Evolutionary conservation across 2,329 filamentous ascomycete species (phyloP).

Genomic region (Aspergillus chevalieri): DNA sequence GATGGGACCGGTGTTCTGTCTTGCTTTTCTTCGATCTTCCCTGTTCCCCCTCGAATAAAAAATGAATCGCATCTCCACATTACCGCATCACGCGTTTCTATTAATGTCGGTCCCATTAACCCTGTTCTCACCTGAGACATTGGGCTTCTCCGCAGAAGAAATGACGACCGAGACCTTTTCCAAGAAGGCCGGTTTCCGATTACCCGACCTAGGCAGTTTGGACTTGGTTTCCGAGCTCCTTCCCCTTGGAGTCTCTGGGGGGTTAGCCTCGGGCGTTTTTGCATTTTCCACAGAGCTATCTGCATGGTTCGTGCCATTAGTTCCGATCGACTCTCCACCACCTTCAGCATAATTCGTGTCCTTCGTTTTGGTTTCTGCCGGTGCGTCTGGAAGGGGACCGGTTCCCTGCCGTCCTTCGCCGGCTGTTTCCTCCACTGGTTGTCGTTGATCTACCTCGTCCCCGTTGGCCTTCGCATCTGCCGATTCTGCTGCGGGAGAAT

Average conservation of each 20-base stretch:
- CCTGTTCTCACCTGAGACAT: constrained; percentile 9
- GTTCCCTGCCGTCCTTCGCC: constrained; percentile 2
- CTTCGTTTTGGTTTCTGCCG: constrained; percentile 3
- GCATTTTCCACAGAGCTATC: constrained; percentile 1
- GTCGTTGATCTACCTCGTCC: neutral
- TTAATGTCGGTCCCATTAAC: constrained; percentile 24
- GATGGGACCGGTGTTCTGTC: neutral
- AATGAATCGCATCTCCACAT: constrained; percentile 21
- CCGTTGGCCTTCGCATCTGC: constrained; percentile 16
- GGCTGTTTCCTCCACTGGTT: constrained; percentile 3
- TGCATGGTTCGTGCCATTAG: constrained; percentile 10
- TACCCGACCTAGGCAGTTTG: constrained; percentile 14
- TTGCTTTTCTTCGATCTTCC: constrained; percentile 1
- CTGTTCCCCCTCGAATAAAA: neutral
- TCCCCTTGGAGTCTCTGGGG: constrained; percentile 10
- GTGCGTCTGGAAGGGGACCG: constrained; percentile 1
- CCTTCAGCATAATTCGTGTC: constrained; percentile 24
- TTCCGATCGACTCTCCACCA: constrained; percentile 2
- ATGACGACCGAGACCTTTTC: constrained; percentile 22
- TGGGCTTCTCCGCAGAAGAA: constrained; percentile 19
- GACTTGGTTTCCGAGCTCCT: constrained; percentile 8
- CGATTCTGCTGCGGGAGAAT: constrained; percentile 23
- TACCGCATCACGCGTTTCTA: constrained; percentile 21
- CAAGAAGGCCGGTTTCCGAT: constrained; percentile 15
- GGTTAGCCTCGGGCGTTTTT: constrained; percentile 3